Evolutionary conservation across 176 grass and related monocot genomes (phyloP).

Genomic region (Musa troglodytarum): DNA sequence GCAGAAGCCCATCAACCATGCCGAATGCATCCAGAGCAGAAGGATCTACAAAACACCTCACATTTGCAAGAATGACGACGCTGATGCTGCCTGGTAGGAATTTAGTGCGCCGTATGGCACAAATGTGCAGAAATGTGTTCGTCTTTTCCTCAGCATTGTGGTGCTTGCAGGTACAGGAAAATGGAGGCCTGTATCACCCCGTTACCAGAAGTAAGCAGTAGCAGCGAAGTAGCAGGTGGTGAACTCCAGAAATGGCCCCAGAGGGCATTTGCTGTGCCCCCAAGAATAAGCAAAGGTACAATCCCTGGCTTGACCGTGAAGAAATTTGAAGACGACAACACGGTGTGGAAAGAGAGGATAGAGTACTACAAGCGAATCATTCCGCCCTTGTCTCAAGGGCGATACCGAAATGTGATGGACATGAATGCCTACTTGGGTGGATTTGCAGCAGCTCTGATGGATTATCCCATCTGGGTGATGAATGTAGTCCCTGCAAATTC

Average conservation of each 20-base stretch:
- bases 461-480: slow-evolving; percentile 13
- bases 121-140: no score
- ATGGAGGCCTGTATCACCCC: slow-evolving; percentile 12
- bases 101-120: no score
- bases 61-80: slow-evolving; percentile 11
- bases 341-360: background rate
- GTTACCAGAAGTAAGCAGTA: background rate
- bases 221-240: background rate
- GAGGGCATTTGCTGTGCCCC: slow-evolving; percentile 9
- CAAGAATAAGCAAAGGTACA: background rate
- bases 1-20: slow-evolving; percentile 8
- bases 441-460: slow-evolving; percentile 4
- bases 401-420: slow-evolving; percentile 15
- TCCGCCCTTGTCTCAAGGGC: background rate
- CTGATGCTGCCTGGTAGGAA: slow-evolving; percentile 14
- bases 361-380: slow-evolving; percentile 3
- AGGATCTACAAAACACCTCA: slow-evolving; percentile 7
- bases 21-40: slow-evolving; percentile 4
- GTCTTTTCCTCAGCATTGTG: background rate
- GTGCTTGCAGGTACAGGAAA: slow-evolving; percentile 10
- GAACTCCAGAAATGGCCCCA: slow-evolving; percentile 7
- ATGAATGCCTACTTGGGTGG: slow-evolving; percentile 18
- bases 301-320: background rate
- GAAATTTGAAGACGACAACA: slow-evolving; percentile 16
- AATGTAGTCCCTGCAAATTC: background rate